Evolutionary conservation across 768 basidiomycete genomes (phyloP), one percentile per base, ranked within the genome.

Genomic region (Astraeus odoratus): DNA sequence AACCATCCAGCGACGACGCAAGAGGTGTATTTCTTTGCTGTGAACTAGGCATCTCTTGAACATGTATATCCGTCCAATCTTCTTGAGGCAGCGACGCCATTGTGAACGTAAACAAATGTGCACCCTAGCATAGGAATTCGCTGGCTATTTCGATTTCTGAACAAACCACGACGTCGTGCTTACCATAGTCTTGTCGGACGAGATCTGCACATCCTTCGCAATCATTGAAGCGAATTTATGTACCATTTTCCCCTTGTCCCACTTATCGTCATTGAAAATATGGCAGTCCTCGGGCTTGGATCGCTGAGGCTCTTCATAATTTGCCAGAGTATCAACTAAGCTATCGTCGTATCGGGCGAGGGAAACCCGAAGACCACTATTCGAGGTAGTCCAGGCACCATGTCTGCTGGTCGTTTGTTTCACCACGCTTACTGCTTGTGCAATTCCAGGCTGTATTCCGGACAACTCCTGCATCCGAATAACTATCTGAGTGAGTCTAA

Each of bases 231-330:
- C 83, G 64, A 90, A 91, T 46, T 74, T 76, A 41, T 72, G 66
- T 39, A 91, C 79, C 89, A 91, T 90, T 71, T 90, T 91, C 46
- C 61, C 63, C 37, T 65, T 71, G 60, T 92, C 89, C 83, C 85
- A 89, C 51, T 56, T 69, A 9, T 74, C 81, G 34, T 65, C 70
- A 48, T 52, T 57, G 51, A 83, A 87, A 19, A 74, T 56, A 49
- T 38, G 69, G 72, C 1, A 65, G 64, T 61, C 22, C 51, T 52
- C 43, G 55, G 63, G 50, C 63, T 55, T 43, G 72, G 68, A 64
- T 74, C 78, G 70, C 5, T 81, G 81, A 45, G 67, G 63, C 42
- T 57, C 58, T 61, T 89, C 85, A 75, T 78, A 80, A 38, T 61
- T 60, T 55, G 85, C 80, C 10, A 92, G 67, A 35, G 71, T 64